These are phyloP conservation scores for Podospora tetraspora DNA, from an alignment of 495 filamentous ascomycete genomes.

Conservation along the genomic window DNA sequence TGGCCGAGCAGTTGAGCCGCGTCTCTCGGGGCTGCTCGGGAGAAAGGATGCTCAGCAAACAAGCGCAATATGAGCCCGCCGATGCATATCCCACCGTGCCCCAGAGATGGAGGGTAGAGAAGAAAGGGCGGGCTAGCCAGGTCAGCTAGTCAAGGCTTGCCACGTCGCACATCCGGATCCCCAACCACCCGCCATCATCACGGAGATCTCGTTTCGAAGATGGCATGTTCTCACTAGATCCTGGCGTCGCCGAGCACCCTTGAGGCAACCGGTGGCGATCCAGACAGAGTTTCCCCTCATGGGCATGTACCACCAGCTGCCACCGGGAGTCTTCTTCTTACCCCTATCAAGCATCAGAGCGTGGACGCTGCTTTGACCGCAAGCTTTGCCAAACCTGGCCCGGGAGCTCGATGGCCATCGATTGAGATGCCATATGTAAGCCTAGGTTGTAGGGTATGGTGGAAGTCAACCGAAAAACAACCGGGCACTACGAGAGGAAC, in stretches of 20 bases:
- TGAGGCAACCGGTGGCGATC: conserved; percentile 20
- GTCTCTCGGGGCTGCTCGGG: background rate
- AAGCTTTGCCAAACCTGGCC: conserved; percentile 3
- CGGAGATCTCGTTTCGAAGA: conserved; percentile 12
- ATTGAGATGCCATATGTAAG: conserved; percentile 1
- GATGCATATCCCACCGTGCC: conserved; percentile 15
- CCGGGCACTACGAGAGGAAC: conserved; percentile 1
- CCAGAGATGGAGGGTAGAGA: conserved; percentile 6
- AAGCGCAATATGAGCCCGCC: conserved; percentile 12
- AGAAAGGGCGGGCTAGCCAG: conserved; percentile 11
- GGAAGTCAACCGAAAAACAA: background rate
- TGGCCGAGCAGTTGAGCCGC: conserved; percentile 1
- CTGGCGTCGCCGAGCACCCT: conserved; percentile 2
- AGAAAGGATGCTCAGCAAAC: conserved; percentile 9
- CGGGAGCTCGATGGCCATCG: conserved; percentile 2
- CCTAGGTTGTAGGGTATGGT: background rate
- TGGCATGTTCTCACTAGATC: conserved; percentile 2
- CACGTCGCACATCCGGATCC: conserved; percentile 26
- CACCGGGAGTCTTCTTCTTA: background rate
- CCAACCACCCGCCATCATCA: conserved; percentile 18
- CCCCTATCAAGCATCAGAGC: conserved; percentile 15
- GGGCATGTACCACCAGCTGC: conserved; percentile 9
- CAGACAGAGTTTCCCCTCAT: conserved; percentile 32
- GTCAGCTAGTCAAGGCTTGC: conserved; percentile 28
- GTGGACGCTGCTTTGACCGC: conserved; percentile 18